Percentiles rank a stretch among this genome's conserved stretches.
Evolutionary conservation across 2,329 filamentous ascomycete species (phyloP).

Genomic region (Septoria linicola): DNA sequence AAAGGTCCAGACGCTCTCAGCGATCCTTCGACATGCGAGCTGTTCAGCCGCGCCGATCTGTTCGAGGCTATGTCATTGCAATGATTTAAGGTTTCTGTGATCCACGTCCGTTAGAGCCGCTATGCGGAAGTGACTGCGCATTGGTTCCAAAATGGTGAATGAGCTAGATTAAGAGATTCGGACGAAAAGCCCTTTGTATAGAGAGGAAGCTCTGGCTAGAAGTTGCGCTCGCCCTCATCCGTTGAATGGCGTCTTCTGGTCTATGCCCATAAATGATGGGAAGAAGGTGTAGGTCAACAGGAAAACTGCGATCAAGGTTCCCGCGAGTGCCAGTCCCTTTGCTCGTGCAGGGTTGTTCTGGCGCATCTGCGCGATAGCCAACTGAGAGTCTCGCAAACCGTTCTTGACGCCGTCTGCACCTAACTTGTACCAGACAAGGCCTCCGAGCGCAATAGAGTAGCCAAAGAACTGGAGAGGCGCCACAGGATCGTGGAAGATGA

Average conservation of each 20-base stretch:
- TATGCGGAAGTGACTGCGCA: no score
- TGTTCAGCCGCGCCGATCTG: no score
- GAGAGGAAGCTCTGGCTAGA: no score
- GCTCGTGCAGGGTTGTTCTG: slow-evolving; percentile 72
- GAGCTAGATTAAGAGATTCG: no score
- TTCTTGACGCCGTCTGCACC: slow-evolving; percentile 80
- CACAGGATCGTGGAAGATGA: slow-evolving; percentile 76
- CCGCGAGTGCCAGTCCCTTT: slow-evolving; percentile 49
- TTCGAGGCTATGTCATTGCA: no score
- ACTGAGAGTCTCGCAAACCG: slow-evolving; percentile 68
- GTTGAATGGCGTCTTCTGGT: slow-evolving; percentile 20
- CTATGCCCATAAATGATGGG: slow-evolving; percentile 7
- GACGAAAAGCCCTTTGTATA: no score
- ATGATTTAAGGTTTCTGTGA: no score
- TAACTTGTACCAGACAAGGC: slow-evolving; percentile 84
- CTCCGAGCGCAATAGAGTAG: slow-evolving; percentile 74
- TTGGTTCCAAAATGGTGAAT: no score
- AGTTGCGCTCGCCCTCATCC: neutral
- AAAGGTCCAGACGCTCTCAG: no score
- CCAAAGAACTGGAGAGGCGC: slow-evolving; percentile 76
- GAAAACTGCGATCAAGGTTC: slow-evolving; percentile 1
- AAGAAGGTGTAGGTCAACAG: slow-evolving; percentile 4
- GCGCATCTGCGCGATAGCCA: slow-evolving; percentile 84
- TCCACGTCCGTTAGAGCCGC: no score
- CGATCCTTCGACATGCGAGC: no score